A percentile compares a stretch with the other conserved stretches of the same genome.
phyloP scores from a whole-genome alignment of 345 rosid genomes.

The Ailanthus altissimus region DNA sequence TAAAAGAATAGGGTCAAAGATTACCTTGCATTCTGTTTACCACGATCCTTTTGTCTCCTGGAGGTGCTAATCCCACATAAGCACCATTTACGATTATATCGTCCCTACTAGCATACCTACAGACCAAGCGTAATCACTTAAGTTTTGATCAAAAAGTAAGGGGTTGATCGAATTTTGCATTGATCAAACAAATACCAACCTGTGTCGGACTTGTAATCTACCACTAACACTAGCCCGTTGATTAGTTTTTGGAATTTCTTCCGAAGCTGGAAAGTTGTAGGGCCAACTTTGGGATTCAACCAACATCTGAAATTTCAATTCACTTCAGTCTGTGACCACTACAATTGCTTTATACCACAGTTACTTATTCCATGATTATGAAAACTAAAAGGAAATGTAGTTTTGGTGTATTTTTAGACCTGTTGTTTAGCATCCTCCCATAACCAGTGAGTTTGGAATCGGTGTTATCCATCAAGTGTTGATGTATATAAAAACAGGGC shows the following conservation, averaged over 20 bases:
- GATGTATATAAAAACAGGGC: constrained; percentile 76
- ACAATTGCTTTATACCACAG: not conserved
- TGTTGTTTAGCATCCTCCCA: constrained; percentile 87
- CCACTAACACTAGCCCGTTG: constrained; percentile 67
- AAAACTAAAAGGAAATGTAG: too few species aligned
- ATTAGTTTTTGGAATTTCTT: constrained; percentile 50
- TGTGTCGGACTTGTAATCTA: constrained; percentile 59
- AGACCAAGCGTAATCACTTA: not conserved
- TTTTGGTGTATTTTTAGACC: constrained; percentile 32
- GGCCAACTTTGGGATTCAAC: constrained; percentile 82
- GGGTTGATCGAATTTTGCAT: too few species aligned
- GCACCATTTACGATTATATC: constrained; percentile 52
- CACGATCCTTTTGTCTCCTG: constrained; percentile 82
- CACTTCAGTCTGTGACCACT: not conserved
- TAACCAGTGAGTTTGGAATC: constrained; percentile 39
- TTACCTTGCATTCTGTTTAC: constrained; percentile 78
- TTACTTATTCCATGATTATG: too few species aligned
- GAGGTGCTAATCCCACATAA: constrained; percentile 72
- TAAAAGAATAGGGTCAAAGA: not conserved
- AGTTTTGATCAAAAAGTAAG: not conserved
- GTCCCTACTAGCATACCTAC: constrained; percentile 36
- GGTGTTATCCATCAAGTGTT: constrained; percentile 40
- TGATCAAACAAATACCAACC: constrained; percentile 33
- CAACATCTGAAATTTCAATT: constrained; percentile 42
- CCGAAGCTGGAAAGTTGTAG: constrained; percentile 65